phyloP scores from a whole-genome alignment of 768 basidiomycete genomes.

The Mycena kentingensis region DNA sequence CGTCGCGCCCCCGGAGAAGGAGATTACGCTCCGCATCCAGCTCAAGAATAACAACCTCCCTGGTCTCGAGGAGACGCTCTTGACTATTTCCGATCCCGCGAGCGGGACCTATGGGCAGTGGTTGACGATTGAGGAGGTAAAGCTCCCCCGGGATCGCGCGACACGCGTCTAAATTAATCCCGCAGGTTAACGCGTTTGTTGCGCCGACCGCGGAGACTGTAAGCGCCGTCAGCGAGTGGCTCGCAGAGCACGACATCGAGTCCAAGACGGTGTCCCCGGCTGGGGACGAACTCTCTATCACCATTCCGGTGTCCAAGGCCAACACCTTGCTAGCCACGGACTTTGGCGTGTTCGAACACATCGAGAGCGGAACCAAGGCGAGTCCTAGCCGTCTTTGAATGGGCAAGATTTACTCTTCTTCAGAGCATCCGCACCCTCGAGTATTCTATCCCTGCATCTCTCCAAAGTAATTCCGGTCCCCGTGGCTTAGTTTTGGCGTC shows the following conservation, averaged over 20 bases:
- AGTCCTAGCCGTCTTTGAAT: too few relatives aligned
- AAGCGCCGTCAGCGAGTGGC: constrained; percentile 43
- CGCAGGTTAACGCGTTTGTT: neutral
- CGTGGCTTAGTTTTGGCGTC: too few relatives aligned
- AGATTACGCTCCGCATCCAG: constrained; percentile 29
- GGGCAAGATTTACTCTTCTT: too few relatives aligned
- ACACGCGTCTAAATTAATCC: neutral
- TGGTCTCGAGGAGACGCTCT: constrained; percentile 29
- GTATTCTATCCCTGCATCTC: constrained; percentile 37
- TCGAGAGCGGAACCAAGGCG: constrained; percentile 25
- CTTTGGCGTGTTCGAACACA: constrained; percentile 38
- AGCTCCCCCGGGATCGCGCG: neutral
- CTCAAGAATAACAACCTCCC: constrained; percentile 26
- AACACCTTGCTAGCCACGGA: constrained; percentile 35
- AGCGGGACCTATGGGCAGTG: constrained; percentile 23
- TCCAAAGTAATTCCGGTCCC: too few relatives aligned
- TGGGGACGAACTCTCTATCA: constrained; percentile 36
- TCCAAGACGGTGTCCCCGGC: constrained; percentile 37
- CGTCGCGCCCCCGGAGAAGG: neutral
- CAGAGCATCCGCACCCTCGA: constrained; percentile 37
- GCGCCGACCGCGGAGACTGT: constrained; percentile 4
- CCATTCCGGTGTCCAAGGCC: constrained; percentile 33
- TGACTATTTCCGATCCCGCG: constrained; percentile 24
- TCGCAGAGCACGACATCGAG: constrained; percentile 37
- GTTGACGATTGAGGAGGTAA: constrained; percentile 31